Base-by-base conservation (phyloP, 2,329 filamentous ascomycete species). In the Exophiala sideris region DNA sequence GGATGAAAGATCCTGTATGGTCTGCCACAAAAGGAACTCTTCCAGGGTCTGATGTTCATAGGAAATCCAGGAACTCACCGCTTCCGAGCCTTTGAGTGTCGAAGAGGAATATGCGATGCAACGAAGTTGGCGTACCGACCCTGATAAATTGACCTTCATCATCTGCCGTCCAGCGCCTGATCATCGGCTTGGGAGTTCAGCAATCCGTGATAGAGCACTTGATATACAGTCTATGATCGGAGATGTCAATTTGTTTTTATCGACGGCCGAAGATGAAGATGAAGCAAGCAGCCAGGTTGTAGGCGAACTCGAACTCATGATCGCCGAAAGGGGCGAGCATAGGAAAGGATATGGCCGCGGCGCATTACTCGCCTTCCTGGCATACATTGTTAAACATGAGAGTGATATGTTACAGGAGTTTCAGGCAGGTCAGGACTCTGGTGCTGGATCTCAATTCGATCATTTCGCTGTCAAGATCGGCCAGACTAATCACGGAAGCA, bases 121-220 rank as follows among this genome's bases (percentile, higher is more conserved):
- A 70, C 73, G 75, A n/a, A 89, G 85, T 60, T 97, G 92, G 92
- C 85, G 91, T 35, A 75, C 74, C 16, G 88, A 94, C 39, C 71
- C 75, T 21, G 91, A 97, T 72, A 97, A 97, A 73, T 71, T 97
- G 57, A 97, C 92, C 0, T 97, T 96, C 64, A 96, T 97, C 68
- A 72, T 88, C 14, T 58, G 55, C 41, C 53, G 40, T 5, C 54
- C 48, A 21, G 34, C 40, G 33, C n/a, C 32, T 11, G 33, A 38
- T 10, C 55, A 52, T 10, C 24, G 7, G 7, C 24, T 29, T 8
- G 24, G 24, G 24, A 52, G 57, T 24, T 40, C 50, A 33, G 41
- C 50, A 1, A 64, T 76, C 45, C 33, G 60, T 12, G 73, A 77
- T 0, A 72, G 73, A 9, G 68, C 70, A 1, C 89, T 92, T 64